Evolutionary conservation across 345 rosid species (phyloP).

Genomic region (Euphorbia peplus): DNA sequence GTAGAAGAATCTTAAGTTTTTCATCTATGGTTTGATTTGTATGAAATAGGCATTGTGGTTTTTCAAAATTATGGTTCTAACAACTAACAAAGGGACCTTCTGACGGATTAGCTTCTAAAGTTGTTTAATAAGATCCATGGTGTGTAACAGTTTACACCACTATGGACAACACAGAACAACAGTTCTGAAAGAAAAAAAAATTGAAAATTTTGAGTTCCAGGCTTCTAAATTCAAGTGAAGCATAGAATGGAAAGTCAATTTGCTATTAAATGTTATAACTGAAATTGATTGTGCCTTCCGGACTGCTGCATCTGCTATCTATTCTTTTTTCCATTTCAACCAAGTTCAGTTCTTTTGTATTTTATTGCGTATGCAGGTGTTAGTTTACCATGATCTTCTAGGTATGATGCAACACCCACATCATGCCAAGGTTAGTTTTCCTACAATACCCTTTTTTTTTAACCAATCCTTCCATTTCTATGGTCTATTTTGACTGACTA

Average conservation of each 20-base stretch:
- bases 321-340: not conserved
- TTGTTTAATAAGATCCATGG: not conserved
- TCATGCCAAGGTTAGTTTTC: slow-evolving; percentile 76
- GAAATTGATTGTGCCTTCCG: not conserved
- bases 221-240: not conserved
- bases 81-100: not conserved
- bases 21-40: not conserved
- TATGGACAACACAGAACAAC: not conserved
- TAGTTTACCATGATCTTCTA: slow-evolving; percentile 86
- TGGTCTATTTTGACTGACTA: not conserved
- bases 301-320: not conserved
- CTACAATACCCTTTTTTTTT: not conserved
- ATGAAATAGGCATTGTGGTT: not conserved
- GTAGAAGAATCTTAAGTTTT: not conserved
- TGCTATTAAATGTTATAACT: not conserved
- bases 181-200: too few species aligned
- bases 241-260: not conserved
- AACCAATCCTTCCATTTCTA: not conserved
- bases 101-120: not conserved
- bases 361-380: slow-evolving; percentile 45
- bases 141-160: not conserved
- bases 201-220: not conserved
- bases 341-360: not conserved
- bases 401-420: slow-evolving; percentile 98
- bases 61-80: not conserved